These are phyloP conservation scores for Rhododendron williamsianum DNA, from an alignment of 148 eudicot genomes.

Conservation along the genomic window DNA sequence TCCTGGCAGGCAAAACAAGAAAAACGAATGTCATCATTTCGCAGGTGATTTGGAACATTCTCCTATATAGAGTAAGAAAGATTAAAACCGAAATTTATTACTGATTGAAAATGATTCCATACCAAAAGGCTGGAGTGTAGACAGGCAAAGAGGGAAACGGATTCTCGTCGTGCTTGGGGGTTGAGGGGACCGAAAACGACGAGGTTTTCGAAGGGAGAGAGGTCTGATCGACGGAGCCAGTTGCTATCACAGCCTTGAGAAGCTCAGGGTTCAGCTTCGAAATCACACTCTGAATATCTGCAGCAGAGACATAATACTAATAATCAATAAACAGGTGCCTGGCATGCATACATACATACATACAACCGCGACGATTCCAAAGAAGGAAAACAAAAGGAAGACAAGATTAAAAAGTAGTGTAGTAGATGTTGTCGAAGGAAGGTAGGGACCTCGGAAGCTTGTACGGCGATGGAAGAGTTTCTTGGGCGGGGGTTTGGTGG, in stretches of 20 bases:
- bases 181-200: not conserved
- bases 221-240: slow-evolving; percentile 14
- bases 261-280: slow-evolving; percentile 67
- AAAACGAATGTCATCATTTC: not conserved
- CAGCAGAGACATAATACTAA: not conserved
- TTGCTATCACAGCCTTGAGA: slow-evolving; percentile 51
- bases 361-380: too few species aligned
- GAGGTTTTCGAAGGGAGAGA: not conserved
- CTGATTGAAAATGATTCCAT: not conserved
- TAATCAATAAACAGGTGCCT: too few species aligned
- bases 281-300: slow-evolving; percentile 33
- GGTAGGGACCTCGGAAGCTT: slow-evolving; percentile 33
- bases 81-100: not conserved
- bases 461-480: slow-evolving; percentile 32
- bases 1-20: not conserved
- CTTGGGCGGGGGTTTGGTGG: not conserved
- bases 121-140: slow-evolving; percentile 18
- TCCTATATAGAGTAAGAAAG: too few species aligned
- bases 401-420: too few species aligned
- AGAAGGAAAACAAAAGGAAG: not conserved
- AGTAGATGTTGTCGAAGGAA: not conserved
- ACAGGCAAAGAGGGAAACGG: slow-evolving; percentile 14
- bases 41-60: not conserved
- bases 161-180: slow-evolving; percentile 4
- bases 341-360: too few species aligned